Conservation (phyloP, 305 asterid species). For the Caryopteris hybrid region DNA sequence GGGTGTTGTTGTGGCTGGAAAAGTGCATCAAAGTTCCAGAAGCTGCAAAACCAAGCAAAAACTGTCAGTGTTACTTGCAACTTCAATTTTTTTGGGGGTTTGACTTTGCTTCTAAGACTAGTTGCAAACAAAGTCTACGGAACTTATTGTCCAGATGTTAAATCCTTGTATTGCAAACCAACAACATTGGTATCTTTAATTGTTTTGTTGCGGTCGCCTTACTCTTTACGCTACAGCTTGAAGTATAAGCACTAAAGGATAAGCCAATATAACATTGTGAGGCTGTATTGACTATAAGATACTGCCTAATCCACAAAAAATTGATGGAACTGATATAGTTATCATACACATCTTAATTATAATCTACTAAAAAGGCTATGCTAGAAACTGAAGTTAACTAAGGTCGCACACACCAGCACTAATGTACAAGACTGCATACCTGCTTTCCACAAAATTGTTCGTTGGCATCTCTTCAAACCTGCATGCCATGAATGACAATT, state of each 20-base stretch:
- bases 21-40: conserved; percentile 95
- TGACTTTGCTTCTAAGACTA: background rate
- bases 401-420: background rate
- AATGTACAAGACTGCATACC: conserved; percentile 37
- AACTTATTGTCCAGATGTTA: background rate
- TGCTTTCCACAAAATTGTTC: conserved; percentile 89
- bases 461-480: conserved; percentile 99
- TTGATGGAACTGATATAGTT: background rate
- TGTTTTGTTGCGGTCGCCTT: background rate
- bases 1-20: conserved; percentile 99
- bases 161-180: background rate
- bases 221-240: background rate
- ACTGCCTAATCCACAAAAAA: background rate
- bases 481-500: conserved; percentile 27
- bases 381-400: background rate
- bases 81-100: background rate
- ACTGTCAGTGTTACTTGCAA: background rate
- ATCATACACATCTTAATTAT: background rate
- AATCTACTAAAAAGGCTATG: background rate
- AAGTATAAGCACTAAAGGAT: background rate
- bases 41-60: conserved; percentile 45
- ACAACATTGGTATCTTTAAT: conserved; percentile 4
- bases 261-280: background rate
- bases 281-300: background rate
- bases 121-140: too few species aligned